Evolutionary conservation across 169 alveolate genomes (phyloP), one percentile per base, ranked within the genome.

Genomic region (Plasmodium knowlesi): DNA sequence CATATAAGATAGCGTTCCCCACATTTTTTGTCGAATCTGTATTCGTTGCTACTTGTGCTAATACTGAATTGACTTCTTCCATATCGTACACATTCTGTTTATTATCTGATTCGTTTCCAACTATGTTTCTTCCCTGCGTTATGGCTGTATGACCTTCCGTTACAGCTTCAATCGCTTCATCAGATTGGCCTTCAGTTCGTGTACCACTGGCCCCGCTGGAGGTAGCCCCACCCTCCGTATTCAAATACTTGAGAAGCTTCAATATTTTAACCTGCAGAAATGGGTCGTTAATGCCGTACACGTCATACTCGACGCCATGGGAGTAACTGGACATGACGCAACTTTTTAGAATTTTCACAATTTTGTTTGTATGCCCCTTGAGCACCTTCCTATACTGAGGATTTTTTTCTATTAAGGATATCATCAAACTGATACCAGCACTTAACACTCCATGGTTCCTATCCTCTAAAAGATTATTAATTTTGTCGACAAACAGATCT

Each of bases 1-100:
- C 99, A 93, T 98, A 99, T 90, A 99, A 95, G 34, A 99, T 98
- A 28, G 99, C 97, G 96, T 98, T 98, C 50, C 99, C 99, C n/a
- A 99, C 99, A 95, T 99, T 99, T 95, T 98, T 98, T 71, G 98
- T 85, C 50, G 98, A 96, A 83, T 98, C 99, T 2, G 99, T 98
- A 96, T 98, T 99, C 14, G 99, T 97, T 57, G 99, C 99, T 41
- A 99, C 98, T 76, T 98, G 98, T 46, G 99, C 99, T 78, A 98
- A 92, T 41, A 97, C 96, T 92, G 98, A 98, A 70, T 96, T 97
- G 96, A 98, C 96, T 73, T 98, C 99, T 54, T 98, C 99, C 88
- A 97, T 95, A 30, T 98, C 98, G 28, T 97, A 98, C 12, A 96
- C 83, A 88, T 37, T 28, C 34, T 80, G 73, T 22, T 30, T 41